These are phyloP conservation scores for Thalassiosira livingstoniorum DNA, from an alignment of 352 stramenopile species.

Conservation along the genomic window DNA sequence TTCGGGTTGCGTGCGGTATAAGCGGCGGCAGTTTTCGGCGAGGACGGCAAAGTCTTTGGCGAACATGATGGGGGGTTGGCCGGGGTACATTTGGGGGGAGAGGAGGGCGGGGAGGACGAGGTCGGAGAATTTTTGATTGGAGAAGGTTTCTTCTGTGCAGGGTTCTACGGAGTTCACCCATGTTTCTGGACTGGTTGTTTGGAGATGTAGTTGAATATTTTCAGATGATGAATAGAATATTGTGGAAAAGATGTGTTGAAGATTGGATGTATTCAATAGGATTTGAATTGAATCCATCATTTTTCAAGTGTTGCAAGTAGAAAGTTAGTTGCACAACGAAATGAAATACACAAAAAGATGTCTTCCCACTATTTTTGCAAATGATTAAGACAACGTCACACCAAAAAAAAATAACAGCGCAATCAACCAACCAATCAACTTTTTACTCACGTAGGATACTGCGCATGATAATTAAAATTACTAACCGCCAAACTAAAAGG, in stretches of 20 bases:
- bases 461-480: conserved; percentile 44
- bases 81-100: neutral
- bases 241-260: no score
- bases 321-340: no score
- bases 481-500: conserved; percentile 34
- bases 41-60: conserved; percentile 27
- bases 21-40: neutral
- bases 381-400: no score
- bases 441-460: conserved; percentile 29
- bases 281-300: no score
- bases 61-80: conserved; percentile 17
- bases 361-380: neutral
- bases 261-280: no score
- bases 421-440: neutral
- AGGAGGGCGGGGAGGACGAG: conserved; percentile 18
- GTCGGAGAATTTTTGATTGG: conserved; percentile 14
- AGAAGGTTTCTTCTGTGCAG: conserved; percentile 24
- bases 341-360: neutral
- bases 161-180: conserved; percentile 22
- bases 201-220: neutral
- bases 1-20: conserved; percentile 33
- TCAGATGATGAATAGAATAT: neutral
- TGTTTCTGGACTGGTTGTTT: conserved; percentile 18
- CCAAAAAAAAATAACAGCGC: neutral
- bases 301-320: no score